Base-by-base conservation (phyloP, 75 land plant genomes). In the Cupressus sempervirens region DNA sequence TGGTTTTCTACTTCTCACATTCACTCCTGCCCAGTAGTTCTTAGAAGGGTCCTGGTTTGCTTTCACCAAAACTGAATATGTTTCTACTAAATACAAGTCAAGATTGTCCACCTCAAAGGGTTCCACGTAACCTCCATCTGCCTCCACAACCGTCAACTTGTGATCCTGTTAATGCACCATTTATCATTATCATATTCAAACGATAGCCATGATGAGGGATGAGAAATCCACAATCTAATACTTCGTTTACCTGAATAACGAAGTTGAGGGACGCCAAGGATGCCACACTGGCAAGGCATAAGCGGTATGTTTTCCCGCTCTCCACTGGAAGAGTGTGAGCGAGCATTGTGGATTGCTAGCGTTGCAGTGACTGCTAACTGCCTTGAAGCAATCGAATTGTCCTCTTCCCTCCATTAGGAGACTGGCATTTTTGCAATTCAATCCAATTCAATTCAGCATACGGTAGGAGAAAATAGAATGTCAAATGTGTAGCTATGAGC, bases 81-180 rank as follows among this genome's bases (percentile, higher is more conserved):
- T 89, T 82, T 95, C 93, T 26, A 97, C 99, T 1, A 95, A 93
- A 87, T 95, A 97, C n/a, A 97, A 89, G 88, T 97, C 96, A 54
- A 97, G 35, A 80, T 94, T 87, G 50, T 90, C 83, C 10, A 92
- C 93, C 11, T 77, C 65, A 15, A 93, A 84, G 14, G 97, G 99
- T 48, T 94, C 84, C 7, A 95, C 90, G 74, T 95, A 94, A 87
- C 94, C 91, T 2, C 95, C 95, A 76, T 97, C 98, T 0, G 98
- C 96, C 87, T 97, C 97, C 54, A 96, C 98, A 75, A 93, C 91
- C 7, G 86, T 87, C 94, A 97, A 88, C 85, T 91, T 93, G 92
- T 97, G 97, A 56, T 86, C 84, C 99, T 97, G 88, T 1, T 4
- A 1, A 4, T 43, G 45, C 40, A 81, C 52, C 52, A 10, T 50